These are phyloP conservation scores for Fraxinus sp. DNA, from an alignment of 305 asterid species.

Conservation along the genomic window DNA sequence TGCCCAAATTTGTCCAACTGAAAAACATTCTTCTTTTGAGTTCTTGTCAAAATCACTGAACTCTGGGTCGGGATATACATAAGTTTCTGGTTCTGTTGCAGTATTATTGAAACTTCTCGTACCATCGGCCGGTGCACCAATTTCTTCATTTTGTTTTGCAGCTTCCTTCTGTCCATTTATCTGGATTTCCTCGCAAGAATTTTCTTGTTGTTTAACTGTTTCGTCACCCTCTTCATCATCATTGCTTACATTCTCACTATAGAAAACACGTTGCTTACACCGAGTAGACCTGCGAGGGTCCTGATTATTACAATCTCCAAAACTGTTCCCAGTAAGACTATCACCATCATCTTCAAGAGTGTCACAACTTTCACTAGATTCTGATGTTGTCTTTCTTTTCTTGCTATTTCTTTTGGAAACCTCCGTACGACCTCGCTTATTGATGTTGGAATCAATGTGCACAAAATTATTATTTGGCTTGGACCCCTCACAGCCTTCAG, in stretches of 20 bases:
- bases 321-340: background rate
- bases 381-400: slow-evolving; percentile 28
- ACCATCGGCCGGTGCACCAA: slow-evolving; percentile 9
- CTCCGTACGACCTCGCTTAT: slow-evolving; percentile 10
- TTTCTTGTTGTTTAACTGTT: slow-evolving; percentile 12
- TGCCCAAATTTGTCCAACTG: slow-evolving; percentile 19
- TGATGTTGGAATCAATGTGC: slow-evolving; percentile 9
- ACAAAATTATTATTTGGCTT: slow-evolving; percentile 1
- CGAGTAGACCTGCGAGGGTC: slow-evolving; percentile 10
- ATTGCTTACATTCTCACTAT: background rate
- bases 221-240: background rate
- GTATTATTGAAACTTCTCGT: background rate
- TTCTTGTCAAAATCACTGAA: slow-evolving; percentile 23
- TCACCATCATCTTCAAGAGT: slow-evolving; percentile 10
- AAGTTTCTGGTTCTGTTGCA: slow-evolving; percentile 18
- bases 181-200: slow-evolving; percentile 23
- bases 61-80: slow-evolving; percentile 12
- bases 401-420: background rate
- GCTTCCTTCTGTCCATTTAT: slow-evolving; percentile 22
- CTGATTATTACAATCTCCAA: background rate
- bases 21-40: slow-evolving; percentile 17
- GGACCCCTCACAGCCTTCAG: slow-evolving; percentile 5
- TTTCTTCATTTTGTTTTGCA: slow-evolving; percentile 7
- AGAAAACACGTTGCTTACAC: background rate
- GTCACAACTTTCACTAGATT: slow-evolving; percentile 30